Evolutionary conservation across 148 eudicot genomes (phyloP), one percentile per base, ranked within the genome.

Genomic region (Suaeda aralocaspica): DNA sequence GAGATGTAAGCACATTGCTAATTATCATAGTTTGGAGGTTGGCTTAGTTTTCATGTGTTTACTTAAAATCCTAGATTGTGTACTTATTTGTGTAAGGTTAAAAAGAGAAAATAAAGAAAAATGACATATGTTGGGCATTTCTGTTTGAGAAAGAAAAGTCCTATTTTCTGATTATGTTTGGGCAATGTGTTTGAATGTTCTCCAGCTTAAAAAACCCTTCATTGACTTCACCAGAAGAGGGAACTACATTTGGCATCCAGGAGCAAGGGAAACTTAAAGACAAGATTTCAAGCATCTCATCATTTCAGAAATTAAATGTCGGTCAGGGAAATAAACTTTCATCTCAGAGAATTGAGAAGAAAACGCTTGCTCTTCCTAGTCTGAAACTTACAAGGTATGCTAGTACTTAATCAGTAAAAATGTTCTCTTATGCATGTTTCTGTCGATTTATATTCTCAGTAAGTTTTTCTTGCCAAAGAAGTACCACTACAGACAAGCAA

Each of bases 171-270:
- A 53, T 72, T 41, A 46, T 82, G 29, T 58, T 55, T 42, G 24
- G 49, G 63, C 51, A 31, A 60, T 18, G 58, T 45, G 53, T 65
- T 57, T 58, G 50, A 30, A 29, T 55, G 67, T 71, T 61, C 61
- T 69, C 80, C 82, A 81, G 83, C 67, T 72, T 66, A 65, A 68
- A 14, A 49, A 45, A 56, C n/a, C 75, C 73, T 66, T 73, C 75
- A 50, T 68, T 70, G 45, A 70, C 39, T 56, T 57, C 74, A 50
- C 39, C 55, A 57, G 78, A 69, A 70, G 68, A 66, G 78, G 48
- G 58, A 45, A 66, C 67, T 65, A 76, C 69, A 66, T 64, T 57
- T 59, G 62, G 77, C 56, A 71, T 79, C 69, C 81, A 70, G 74
- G 68, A 25, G 71, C 39, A 42, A 41, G 65, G 45, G 48, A 73